Base-by-base conservation (phyloP, 805 yeast genomes). In the Candida sonorensis region DNA sequence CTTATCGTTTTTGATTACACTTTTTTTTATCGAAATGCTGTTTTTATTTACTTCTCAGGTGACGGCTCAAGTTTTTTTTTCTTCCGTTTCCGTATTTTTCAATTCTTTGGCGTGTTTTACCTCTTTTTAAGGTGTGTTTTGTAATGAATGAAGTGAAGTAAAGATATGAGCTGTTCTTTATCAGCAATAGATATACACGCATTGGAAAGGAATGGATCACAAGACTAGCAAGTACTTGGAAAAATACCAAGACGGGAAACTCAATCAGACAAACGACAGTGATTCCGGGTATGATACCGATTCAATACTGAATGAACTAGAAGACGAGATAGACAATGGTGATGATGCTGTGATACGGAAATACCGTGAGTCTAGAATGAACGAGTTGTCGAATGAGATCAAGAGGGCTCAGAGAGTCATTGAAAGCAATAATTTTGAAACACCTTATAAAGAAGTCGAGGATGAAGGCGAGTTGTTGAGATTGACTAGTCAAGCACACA, bases 361-460 rank as follows among this genome's bases (percentile, higher is more conserved):
- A 14, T 80, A 77, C 46, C 62, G 92, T 53, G 90, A 79, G 45
- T 64, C 65, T 42, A 61, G 94, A 21, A 58, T 81, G 31, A 69
- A 75, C 34, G 75, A 81, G 43, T 56, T 81, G 21, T 61, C 71
- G 1, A 45, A 51, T 20, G 69, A 69, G 50, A 59, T 55, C 59
- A 64, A 55, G 38, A 47, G 48, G 37, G 54, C 64, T 20, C 55
- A 51, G 27, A 34, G 40, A 13, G 50, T 43, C 4, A 52, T 61
- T 10, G 51, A 51, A 5, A 38, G 45, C 62, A 45, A 55, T 48
- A 23, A 51, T 42, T n/a, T 55, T 61, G 28, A 54, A 34, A 55
- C 20, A 42, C 60, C 16, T 57, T 61, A 23, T 55, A 58, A 8
- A 67, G 71, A 3, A 60, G 61, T 45, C 79, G 46, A 50, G 1